These are phyloP conservation scores for Thermothielavioides terrestris DNA, from an alignment of 495 filamentous ascomycete species.

Conservation along the genomic window DNA sequence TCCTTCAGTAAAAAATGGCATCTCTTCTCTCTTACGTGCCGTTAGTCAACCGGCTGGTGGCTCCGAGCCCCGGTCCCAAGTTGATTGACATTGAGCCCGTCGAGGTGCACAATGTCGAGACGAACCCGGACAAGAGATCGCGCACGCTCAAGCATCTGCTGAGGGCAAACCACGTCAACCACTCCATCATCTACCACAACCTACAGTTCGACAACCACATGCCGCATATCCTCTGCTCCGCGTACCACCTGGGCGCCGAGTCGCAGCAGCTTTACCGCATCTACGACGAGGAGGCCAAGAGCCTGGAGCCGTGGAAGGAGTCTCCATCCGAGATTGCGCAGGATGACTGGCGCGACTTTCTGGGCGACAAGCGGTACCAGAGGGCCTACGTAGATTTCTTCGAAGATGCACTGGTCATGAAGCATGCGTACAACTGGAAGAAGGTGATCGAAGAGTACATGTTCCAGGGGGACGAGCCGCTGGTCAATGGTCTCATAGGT, in stretches of 20 bases:
- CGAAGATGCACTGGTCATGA: conserved; percentile 71
- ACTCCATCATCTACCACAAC: conserved; percentile 72
- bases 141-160: conserved; percentile 83
- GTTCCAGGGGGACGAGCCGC: conserved; percentile 62
- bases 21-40: conserved; percentile 43
- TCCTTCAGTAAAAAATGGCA: conserved; percentile 20
- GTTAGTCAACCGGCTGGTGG: conserved; percentile 36
- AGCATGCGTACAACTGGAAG: conserved; percentile 76
- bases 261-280: conserved; percentile 61
- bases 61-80: conserved; percentile 15
- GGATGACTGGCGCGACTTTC: conserved; percentile 76
- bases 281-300: conserved; percentile 65
- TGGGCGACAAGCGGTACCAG: conserved; percentile 73
- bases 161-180: conserved; percentile 82
- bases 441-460: conserved; percentile 65
- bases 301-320: conserved; percentile 73
- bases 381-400: conserved; percentile 87
- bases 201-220: conserved; percentile 80
- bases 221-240: conserved; percentile 75
- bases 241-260: conserved; percentile 73
- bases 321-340: conserved; percentile 73
- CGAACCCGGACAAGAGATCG: conserved; percentile 63
- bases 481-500: conserved; percentile 67
- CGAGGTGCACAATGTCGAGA: conserved; percentile 69
- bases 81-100: conserved; percentile 61